Evolutionary conservation across 2,329 filamentous ascomycete genomes (phyloP), one percentile per base, ranked within the genome.

Genomic region (Phoma herbarum): DNA sequence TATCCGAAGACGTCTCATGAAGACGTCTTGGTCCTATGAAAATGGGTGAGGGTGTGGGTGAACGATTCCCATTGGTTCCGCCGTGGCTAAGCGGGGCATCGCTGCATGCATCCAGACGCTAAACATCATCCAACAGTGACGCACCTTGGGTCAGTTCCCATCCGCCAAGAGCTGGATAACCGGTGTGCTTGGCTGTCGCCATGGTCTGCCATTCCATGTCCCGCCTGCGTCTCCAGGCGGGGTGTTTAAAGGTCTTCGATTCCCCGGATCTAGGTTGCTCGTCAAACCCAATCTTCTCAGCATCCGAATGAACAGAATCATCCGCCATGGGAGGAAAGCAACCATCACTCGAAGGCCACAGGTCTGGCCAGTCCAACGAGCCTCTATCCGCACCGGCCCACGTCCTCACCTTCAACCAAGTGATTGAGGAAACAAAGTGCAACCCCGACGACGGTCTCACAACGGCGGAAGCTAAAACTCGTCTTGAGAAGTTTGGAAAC

Each of bases 371-470:
- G 67, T 72, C 78, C 22, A 83, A 83, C 64, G 81, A 79, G 61
- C 85, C 84, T 33, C 77, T 91, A 37, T 84, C 85, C 14, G 64
- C 75, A 41, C 88, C 88, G 14, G 86, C 89, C 8, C 89, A 92
- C 72, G 80, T 85, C 44, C 79, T 92, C 48, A 72, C 81, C n/a
- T 79, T 79, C 66, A 78, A 82, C 20, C 75, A 82, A 29, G 82
- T 87, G 31, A 76, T 85, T 26, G 78, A 84, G 52, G 83, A 86
- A 61, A 83, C 90, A 52, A 80, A 82, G 33, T 89, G 88, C 51
- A 83, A 90, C 70, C 72, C 87, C 52, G 89, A 92, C 60, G 87
- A 84, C 72, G 90, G 90, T 37, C 80, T 93, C 42, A 86, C 82
- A 10, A 82, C 84, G 16, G 73, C 79, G 10, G 85, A 90, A 70